phyloP scores from a whole-genome alignment of 2,329 filamentous ascomycete species.

The Colletotrichum incanum region DNA sequence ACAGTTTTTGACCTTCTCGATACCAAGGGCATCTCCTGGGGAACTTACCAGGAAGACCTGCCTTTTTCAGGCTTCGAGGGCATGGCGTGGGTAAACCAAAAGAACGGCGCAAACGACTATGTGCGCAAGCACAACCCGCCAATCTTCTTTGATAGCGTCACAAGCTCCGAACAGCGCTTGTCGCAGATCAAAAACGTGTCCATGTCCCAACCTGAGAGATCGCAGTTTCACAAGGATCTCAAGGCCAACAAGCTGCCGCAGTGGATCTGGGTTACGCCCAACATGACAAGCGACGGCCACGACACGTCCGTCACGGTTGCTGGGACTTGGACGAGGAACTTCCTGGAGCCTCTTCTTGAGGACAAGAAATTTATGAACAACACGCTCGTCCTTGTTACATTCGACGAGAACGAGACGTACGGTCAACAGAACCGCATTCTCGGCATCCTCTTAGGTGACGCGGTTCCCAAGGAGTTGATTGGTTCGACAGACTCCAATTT shows the following conservation, averaged over 20 bases:
- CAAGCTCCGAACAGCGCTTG: conserved; percentile 72
- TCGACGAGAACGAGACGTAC: conserved; percentile 85
- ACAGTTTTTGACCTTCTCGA: conserved; percentile 80
- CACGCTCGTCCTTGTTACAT: conserved; percentile 83
- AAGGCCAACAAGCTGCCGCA: conserved; percentile 76
- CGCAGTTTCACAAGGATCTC: conserved; percentile 78
- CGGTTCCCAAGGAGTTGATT: conserved; percentile 74
- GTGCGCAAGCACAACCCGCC: conserved; percentile 86
- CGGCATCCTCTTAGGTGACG: conserved; percentile 81
- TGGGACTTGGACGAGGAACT: conserved; percentile 77
- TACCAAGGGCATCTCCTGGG: conserved; percentile 76
- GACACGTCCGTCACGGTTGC: conserved; percentile 80
- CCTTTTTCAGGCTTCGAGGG: conserved; percentile 84
- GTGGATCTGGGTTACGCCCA: conserved; percentile 80
- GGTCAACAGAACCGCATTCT: conserved; percentile 77
- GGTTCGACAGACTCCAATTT: conserved; percentile 79
- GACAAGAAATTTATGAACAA: conserved; percentile 82
- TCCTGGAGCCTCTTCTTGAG: conserved; percentile 79
- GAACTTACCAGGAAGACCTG: conserved; percentile 83
- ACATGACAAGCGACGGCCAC: conserved; percentile 84
- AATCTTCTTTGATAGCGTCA: conserved; percentile 77
- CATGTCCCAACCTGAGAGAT: conserved; percentile 57
- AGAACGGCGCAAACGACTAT: conserved; percentile 80
- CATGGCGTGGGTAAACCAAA: conserved; percentile 72
- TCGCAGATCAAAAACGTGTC: conserved; percentile 81